Conservation (phyloP, 83 land plant genomes). For the Isoetes engelmannii region DNA sequence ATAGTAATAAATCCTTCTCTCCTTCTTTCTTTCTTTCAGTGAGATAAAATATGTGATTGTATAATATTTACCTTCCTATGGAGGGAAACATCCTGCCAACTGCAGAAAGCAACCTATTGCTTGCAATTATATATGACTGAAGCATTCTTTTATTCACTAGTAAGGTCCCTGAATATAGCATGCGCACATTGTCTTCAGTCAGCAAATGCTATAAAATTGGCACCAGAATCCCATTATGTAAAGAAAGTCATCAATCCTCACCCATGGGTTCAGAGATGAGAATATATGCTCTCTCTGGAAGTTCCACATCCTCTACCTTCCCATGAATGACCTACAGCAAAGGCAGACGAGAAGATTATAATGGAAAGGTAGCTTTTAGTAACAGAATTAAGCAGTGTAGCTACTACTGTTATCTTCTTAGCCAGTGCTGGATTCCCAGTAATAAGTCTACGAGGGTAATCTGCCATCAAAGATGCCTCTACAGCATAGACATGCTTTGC, state of each 20-base stretch:
- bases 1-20: no score
- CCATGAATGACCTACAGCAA: constrained; percentile 70
- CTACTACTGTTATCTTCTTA: constrained; percentile 61
- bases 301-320: constrained; percentile 88
- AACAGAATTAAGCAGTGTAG: not conserved
- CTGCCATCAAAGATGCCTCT: constrained; percentile 99
- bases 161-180: constrained; percentile 56
- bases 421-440: constrained; percentile 68
- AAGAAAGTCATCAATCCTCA: constrained; percentile 25
- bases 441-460: constrained; percentile 80
- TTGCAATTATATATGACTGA: constrained; percentile 89
- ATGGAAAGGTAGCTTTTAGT: not conserved
- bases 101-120: constrained; percentile 77
- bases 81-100: constrained; percentile 90
- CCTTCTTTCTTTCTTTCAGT: not conserved
- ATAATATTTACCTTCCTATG: constrained; percentile 52
- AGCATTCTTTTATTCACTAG: constrained; percentile 94
- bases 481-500: constrained; percentile 98
- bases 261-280: constrained; percentile 98
- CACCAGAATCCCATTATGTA: not conserved
- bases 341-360: not conserved
- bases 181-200: no score
- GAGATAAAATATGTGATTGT: not conserved
- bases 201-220: not conserved
- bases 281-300: constrained; percentile 97